Conservation (phyloP, 257 asterid genomes). For the Petunia axillaris region DNA sequence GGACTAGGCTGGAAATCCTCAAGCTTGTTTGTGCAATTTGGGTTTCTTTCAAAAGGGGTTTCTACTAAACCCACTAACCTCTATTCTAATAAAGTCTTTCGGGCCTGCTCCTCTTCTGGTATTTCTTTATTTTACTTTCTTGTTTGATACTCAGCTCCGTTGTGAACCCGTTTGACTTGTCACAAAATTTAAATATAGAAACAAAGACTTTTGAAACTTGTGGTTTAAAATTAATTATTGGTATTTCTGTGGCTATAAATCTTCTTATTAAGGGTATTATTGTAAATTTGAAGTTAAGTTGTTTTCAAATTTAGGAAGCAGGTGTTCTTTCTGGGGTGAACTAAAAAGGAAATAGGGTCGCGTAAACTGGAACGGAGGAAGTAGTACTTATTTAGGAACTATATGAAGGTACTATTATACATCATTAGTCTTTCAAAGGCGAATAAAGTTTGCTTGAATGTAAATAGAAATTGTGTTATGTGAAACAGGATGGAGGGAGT, state of each 20-base stretch:
- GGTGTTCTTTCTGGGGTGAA: background rate
- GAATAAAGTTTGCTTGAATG: background rate
- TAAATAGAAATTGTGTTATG: background rate
- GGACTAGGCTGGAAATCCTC: constrained; percentile 57
- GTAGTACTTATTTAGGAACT: background rate
- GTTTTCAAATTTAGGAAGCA: background rate
- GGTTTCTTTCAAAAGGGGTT: constrained; percentile 35
- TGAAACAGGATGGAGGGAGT: background rate
- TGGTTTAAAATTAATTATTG: background rate
- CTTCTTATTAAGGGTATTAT: background rate
- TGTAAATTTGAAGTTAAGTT: background rate
- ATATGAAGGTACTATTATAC: background rate
- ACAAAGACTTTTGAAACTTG: too few relatives aligned
- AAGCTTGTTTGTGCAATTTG: constrained; percentile 52
- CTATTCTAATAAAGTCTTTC: constrained; percentile 36
- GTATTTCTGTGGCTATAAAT: background rate
- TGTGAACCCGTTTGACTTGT: background rate
- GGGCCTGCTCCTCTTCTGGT: constrained; percentile 45
- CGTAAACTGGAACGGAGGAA: too few relatives aligned
- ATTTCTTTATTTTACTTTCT: constrained; percentile 49
- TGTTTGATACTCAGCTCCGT: constrained; percentile 9
- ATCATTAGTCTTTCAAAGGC: background rate
- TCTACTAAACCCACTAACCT: constrained; percentile 39
- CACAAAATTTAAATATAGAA: too few relatives aligned
- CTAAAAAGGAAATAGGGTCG: too few relatives aligned